A percentile compares a stretch with the other conserved stretches of the same genome.
phyloP scores from a whole-genome alignment of 2,329 filamentous ascomycete species.

The Geosmithia putterillii region DNA sequence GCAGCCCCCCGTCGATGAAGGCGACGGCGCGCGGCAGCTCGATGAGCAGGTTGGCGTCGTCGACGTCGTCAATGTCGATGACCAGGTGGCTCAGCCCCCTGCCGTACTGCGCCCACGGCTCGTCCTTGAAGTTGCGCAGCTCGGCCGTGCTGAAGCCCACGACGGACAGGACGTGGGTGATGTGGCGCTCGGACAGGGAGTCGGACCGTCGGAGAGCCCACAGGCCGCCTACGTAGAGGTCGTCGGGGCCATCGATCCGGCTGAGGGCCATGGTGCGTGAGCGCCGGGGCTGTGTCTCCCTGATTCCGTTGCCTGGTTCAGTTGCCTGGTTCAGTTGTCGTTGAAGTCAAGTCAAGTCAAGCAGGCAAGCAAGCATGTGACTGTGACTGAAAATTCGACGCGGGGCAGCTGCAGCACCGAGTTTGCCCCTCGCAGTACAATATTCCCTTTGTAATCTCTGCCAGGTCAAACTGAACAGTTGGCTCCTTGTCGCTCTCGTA shows the following conservation, averaged over 20 bases:
- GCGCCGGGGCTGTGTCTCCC: too few relatives aligned
- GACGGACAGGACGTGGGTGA: constrained; percentile 87
- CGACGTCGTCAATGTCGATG: constrained; percentile 82
- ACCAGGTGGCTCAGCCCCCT: constrained; percentile 58
- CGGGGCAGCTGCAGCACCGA: too few relatives aligned
- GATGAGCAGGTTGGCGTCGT: constrained; percentile 75
- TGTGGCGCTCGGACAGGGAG: constrained; percentile 56
- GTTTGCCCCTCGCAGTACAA: too few relatives aligned
- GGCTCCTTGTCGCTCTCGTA: too few relatives aligned
- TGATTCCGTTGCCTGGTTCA: too few relatives aligned
- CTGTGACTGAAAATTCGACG: too few relatives aligned
- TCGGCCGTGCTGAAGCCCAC: constrained; percentile 38
- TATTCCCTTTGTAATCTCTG: too few relatives aligned
- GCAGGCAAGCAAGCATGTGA: too few relatives aligned
- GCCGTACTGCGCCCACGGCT: constrained; percentile 33
- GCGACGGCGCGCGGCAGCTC: constrained; percentile 66
- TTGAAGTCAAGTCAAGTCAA: too few relatives aligned
- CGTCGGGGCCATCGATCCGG: constrained; percentile 25
- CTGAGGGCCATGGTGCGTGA: constrained; percentile 33
- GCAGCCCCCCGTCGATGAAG: constrained; percentile 71
- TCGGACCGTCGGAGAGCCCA: constrained; percentile 65
- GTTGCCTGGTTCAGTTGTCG: too few relatives aligned
- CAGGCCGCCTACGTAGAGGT: constrained; percentile 35
- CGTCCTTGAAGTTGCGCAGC: constrained; percentile 32
- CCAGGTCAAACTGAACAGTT: too few relatives aligned